Evolutionary conservation across 192 early-diverging fungal genomes (phyloP), one percentile per base, ranked within the genome.

Genomic region (Coemansia sp.): DNA sequence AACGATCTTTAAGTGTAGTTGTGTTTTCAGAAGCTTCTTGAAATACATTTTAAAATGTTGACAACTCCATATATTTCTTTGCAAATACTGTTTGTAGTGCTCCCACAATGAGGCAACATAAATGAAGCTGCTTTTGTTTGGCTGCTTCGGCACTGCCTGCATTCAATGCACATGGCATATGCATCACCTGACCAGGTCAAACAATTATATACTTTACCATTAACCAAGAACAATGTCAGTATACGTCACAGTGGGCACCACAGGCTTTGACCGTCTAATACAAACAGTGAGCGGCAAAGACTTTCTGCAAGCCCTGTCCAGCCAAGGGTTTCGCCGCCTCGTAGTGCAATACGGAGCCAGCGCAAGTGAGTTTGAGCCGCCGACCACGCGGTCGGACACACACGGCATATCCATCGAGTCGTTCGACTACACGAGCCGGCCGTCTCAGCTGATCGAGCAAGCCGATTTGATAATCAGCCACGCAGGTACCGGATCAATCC

Each of bases 241-340:
- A 4, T 93, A 94, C 64, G 87, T 94, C 23, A 96, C 94, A 0
- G 94, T 97, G 11, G 95, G 95, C n/a, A 91, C 93, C 15, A 96
- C 94, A 2, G 87, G 88, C 0, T 97, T 97, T 63, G 91, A 94
- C 62, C 79, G 82, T 8, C 84, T 97, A 8, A 68, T 96, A 38
- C 34, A 62, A 9, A 68, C 72, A 1, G 75, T 85, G 2, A 68
- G 78, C 22, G 75, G 81, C 17, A 23, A 46, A 4, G 37, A 66
- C 14, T 84, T 91, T 36, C 67, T 92, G 37, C 65, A 66, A 3
- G 40, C 72, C 0, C 72, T 93, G 48, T 56, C 59, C 3, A 40
- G 50, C 6, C 66, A 81, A 8, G 85, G 84, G 17, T 90, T 85
- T 72, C 73, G 62, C 0, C 68, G 83, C 50, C 75, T 95, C 10